Evolutionary conservation across 108 stramenopile species (phyloP).

Genomic region (Aurantiochytrium sp.): DNA sequence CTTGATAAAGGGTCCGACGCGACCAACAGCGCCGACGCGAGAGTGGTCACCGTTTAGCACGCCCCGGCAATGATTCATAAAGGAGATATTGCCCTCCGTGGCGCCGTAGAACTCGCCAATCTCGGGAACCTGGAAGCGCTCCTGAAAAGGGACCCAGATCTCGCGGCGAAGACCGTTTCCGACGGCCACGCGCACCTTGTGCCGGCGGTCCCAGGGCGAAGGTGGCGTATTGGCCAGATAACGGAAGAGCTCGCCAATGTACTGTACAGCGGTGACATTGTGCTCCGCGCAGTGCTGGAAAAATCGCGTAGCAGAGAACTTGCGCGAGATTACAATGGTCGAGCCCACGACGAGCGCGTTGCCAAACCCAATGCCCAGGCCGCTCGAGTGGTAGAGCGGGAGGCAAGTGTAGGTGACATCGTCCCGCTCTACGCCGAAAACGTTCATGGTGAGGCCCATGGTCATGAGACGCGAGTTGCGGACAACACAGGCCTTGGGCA

Average conservation of each 20-base stretch:
- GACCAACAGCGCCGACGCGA: conserved; percentile 37
- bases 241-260: conserved; percentile 53
- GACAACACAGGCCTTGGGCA: conserved; percentile 44
- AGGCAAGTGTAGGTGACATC: conserved; percentile 40
- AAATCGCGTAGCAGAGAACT: conserved; percentile 39
- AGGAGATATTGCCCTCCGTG: conserved; percentile 45
- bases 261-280: conserved; percentile 39
- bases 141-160: conserved; percentile 39
- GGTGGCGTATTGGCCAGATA: conserved; percentile 24
- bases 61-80: background rate
- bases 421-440: background rate
- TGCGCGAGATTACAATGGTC: conserved; percentile 33
- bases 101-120: conserved; percentile 53
- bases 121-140: conserved; percentile 27
- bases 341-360: background rate
- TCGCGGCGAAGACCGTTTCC: conserved; percentile 57
- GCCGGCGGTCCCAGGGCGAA: background rate
- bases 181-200: conserved; percentile 37
- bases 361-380: conserved; percentile 33
- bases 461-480: conserved; percentile 5
- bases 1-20: conserved; percentile 31
- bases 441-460: background rate
- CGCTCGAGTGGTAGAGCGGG: conserved; percentile 51
- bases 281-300: conserved; percentile 30
- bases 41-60: background rate